A percentile compares a stretch with the other conserved stretches of the same genome.
Conservation (phyloP, 2,329 filamentous ascomycete species). For the Pseudogymnoascus sp. region DNA sequence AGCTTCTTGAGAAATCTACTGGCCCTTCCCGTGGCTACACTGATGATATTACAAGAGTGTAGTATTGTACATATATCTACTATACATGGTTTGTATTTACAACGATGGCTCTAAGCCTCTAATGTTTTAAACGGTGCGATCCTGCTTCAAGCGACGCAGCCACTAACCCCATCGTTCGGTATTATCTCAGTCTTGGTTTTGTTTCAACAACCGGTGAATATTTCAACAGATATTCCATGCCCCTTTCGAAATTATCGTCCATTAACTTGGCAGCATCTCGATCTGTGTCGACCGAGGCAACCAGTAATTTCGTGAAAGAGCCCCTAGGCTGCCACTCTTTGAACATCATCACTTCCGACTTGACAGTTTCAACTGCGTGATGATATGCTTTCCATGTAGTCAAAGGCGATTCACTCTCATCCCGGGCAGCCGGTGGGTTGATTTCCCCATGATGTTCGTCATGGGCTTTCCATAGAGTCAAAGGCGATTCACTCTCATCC, state of each 20-base stretch:
- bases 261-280: background rate
- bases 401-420: background rate
- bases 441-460: too few relatives aligned
- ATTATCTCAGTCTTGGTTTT: background rate
- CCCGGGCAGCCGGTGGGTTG: background rate
- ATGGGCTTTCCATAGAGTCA: background rate
- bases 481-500: background rate
- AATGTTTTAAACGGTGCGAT: background rate
- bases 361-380: conserved; percentile 2
- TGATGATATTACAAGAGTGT: conserved; percentile 4
- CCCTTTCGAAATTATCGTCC: background rate
- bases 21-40: background rate
- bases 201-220: conserved; percentile 4
- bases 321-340: background rate
- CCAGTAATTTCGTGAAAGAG: background rate
- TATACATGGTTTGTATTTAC: background rate
- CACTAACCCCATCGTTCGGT: background rate
- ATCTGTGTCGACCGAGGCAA: background rate
- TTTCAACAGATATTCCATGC: background rate
- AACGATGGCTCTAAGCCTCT: background rate
- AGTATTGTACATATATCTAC: conserved; percentile 6
- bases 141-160: background rate
- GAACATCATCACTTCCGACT: background rate
- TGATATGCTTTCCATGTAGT: background rate
- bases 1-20: background rate